Conservation (phyloP, 139 green algal species). For the Parachlorella kessleri region DNA sequence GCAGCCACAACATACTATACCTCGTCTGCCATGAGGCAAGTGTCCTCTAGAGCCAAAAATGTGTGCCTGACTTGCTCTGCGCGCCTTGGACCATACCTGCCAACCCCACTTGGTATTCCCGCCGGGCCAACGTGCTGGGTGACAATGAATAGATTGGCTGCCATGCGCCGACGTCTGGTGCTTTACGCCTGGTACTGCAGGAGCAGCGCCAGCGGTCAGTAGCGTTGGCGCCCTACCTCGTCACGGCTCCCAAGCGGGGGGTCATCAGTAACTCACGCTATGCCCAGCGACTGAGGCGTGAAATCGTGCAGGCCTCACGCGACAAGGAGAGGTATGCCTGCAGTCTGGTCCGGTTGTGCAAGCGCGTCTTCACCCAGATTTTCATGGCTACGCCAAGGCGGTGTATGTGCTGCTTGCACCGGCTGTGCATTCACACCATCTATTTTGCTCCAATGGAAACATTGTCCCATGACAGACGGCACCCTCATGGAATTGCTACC, state of each 20-base stretch:
- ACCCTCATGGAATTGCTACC: not conserved
- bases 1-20: too few relatives aligned
- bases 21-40: too few relatives aligned
- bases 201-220: constrained; percentile 36
- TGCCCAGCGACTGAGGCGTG: constrained; percentile 48
- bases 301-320: constrained; percentile 51
- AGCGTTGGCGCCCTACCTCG: constrained; percentile 58
- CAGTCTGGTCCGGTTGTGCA: too few relatives aligned
- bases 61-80: too few relatives aligned
- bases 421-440: not conserved
- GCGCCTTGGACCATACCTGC: too few relatives aligned
- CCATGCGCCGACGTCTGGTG: too few relatives aligned
- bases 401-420: not conserved
- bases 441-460: not conserved
- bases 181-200: too few relatives aligned
- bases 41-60: too few relatives aligned
- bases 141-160: too few relatives aligned
- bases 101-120: too few relatives aligned
- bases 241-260: constrained; percentile 53
- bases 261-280: constrained; percentile 68
- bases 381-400: not conserved
- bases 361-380: too few relatives aligned
- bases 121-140: too few relatives aligned
- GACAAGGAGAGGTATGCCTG: constrained; percentile 36
- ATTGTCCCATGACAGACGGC: not conserved